phyloP scores from a whole-genome alignment of 2,329 filamentous ascomycete species.

The Cladosporium sp. region DNA sequence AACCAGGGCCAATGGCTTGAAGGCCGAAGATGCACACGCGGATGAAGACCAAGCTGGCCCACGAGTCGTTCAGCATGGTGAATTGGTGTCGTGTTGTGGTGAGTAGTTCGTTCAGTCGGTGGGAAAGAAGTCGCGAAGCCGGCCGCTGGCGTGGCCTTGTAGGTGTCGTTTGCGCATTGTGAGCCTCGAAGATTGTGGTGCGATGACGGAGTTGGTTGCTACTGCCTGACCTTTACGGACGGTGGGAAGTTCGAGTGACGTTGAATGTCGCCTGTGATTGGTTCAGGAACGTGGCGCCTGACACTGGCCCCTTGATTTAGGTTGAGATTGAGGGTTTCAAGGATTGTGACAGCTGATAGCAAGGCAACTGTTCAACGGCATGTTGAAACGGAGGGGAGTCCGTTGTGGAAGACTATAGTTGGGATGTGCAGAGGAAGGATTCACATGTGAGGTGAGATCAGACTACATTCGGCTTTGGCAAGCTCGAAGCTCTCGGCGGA shows the following conservation, averaged over 20 bases:
- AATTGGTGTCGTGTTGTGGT: background rate
- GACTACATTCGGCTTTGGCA: background rate
- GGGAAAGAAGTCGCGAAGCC: background rate
- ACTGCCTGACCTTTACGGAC: conserved; percentile 1
- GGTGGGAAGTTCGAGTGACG: background rate
- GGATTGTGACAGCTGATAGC: background rate
- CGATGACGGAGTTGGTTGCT: background rate
- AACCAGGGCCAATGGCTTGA: conserved; percentile 25
- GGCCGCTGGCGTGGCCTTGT: background rate
- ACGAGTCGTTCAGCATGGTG: conserved; percentile 28
- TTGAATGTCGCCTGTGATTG: background rate
- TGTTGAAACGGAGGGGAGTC: background rate
- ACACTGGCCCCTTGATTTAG: background rate
- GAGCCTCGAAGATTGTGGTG: background rate
- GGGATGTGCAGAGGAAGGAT: background rate
- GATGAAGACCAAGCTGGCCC: conserved; percentile 25
- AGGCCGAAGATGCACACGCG: conserved; percentile 25
- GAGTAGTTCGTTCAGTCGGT: background rate
- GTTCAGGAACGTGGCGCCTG: background rate
- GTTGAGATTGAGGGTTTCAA: background rate
- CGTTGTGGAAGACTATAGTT: background rate
- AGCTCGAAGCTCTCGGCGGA: background rate
- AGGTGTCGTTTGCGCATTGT: background rate
- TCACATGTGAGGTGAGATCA: background rate
- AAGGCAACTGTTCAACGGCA: background rate